Evolutionary conservation across 176 grass and related monocot genomes (phyloP).

Genomic region (Cocos nucifera): DNA sequence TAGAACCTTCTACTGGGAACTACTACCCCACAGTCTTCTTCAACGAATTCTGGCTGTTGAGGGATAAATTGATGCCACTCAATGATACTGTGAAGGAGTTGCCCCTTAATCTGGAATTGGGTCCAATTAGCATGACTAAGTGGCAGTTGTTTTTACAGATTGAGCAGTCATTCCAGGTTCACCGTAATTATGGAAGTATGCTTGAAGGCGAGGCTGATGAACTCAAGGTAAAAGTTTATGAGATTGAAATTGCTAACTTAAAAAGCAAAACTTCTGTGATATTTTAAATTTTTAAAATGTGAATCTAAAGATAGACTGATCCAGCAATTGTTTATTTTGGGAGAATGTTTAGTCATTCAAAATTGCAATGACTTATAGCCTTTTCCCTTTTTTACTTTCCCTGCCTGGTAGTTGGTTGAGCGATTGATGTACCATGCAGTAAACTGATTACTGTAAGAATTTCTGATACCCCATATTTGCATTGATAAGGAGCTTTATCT

Average conservation of each 20-base stretch:
- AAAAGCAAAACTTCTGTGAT: too few species aligned
- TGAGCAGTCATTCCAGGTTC: constrained; percentile 94
- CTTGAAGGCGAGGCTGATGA: constrained; percentile 98
- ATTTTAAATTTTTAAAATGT: too few species aligned
- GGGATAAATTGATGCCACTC: constrained; percentile 76
- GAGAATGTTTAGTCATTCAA: too few species aligned
- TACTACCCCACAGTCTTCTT: constrained; percentile 92
- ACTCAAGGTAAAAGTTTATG: constrained; percentile 57
- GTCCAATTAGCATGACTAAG: constrained; percentile 91
- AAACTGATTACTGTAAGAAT: too few species aligned
- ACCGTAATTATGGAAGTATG: constrained; percentile 96
- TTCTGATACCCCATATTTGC: too few species aligned
- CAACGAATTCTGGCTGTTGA: constrained; percentile 98
- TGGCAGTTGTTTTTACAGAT: constrained; percentile 98
- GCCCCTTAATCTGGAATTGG: constrained; percentile 69
- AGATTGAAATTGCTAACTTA: constrained; percentile 3
- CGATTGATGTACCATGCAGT: too few species aligned
- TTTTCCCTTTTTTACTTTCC: too few species aligned
- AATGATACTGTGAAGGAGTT: constrained; percentile 73
- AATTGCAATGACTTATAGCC: too few species aligned
- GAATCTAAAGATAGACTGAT: too few species aligned
- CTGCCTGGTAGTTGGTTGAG: too few species aligned
- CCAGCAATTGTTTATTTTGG: too few species aligned
- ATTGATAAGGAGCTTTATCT: too few species aligned
- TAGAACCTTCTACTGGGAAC: constrained; percentile 41